phyloP scores from a whole-genome alignment of 1,139 yeast species.

The Trichomonascaceae sp. region DNA sequence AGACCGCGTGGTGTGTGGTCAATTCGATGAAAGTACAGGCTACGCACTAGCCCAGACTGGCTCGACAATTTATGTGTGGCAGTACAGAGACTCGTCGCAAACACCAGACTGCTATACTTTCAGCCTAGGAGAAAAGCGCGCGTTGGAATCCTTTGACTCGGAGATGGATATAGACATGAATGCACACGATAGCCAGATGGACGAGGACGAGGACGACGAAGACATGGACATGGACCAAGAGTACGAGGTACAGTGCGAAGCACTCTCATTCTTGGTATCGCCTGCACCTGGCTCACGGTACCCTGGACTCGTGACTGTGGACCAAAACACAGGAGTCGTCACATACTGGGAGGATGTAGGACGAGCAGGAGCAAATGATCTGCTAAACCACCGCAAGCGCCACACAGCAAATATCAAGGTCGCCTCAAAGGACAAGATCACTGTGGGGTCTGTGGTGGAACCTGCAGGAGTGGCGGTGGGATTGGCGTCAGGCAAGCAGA shows the following conservation, averaged over 20 bases:
- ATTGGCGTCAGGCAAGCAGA: constrained; percentile 57
- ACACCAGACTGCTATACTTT: too few species aligned
- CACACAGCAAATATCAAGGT: constrained; percentile 27
- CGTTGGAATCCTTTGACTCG: too few species aligned
- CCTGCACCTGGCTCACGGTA: constrained; percentile 52
- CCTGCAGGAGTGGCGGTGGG: constrained; percentile 66
- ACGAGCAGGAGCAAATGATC: constrained; percentile 55
- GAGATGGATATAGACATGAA: too few species aligned
- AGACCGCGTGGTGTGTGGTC: too few species aligned
- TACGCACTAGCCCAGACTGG: constrained; percentile 43
- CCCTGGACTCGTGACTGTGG: constrained; percentile 57
- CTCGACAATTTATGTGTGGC: constrained; percentile 53
- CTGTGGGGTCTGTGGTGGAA: constrained; percentile 48
- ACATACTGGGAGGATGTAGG: constrained; percentile 57
- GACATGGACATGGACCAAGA: constrained; percentile 19
- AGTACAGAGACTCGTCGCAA: too few species aligned
- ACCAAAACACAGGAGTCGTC: constrained; percentile 41
- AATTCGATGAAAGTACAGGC: too few species aligned
- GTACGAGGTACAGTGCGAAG: too few species aligned
- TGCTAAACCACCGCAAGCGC: constrained; percentile 31
- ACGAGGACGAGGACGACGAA: constrained; percentile 7
- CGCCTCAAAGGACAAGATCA: constrained; percentile 30
- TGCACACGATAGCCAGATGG: neutral
- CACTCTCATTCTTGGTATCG: constrained; percentile 49
- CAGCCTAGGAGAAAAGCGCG: too few species aligned